A percentile compares a stretch with the other conserved stretches of the same genome.
Conservation (phyloP, 2,329 filamentous ascomycete species). For the Phaeosphaeriaceae sp. region DNA sequence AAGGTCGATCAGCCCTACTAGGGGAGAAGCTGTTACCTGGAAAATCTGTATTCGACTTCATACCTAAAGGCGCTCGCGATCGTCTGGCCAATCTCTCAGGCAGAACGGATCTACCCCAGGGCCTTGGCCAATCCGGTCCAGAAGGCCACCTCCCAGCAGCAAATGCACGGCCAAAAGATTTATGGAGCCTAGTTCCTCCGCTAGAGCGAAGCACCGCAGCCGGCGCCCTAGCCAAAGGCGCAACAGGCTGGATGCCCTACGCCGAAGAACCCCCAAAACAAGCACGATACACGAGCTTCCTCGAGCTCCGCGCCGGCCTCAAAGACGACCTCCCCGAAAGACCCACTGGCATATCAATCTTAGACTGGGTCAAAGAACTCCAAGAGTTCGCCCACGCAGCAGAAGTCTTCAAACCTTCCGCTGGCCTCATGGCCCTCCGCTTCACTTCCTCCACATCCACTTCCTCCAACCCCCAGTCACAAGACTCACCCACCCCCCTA, state of each 20-base stretch:
- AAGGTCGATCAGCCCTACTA: slow-evolving; percentile 76
- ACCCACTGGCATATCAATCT: slow-evolving; percentile 58
- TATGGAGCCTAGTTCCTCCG: slow-evolving; percentile 56
- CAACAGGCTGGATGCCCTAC: slow-evolving; percentile 79
- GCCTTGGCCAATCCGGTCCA: slow-evolving; percentile 73
- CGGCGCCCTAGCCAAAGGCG: slow-evolving; percentile 55
- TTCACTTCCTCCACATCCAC: slow-evolving; percentile 69
- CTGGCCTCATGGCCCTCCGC: slow-evolving; percentile 88
- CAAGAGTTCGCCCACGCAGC: slow-evolving; percentile 77
- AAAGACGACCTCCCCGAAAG: slow-evolving; percentile 64
- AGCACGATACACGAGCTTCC: slow-evolving; percentile 78
- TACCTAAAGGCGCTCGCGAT: slow-evolving; percentile 78
- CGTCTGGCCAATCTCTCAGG: slow-evolving; percentile 78
- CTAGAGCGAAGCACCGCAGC: slow-evolving; percentile 51
- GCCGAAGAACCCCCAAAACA: slow-evolving; percentile 81
- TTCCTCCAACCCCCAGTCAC: slow-evolving; percentile 36
- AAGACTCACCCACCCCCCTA: too few relatives aligned
- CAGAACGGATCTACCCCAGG: slow-evolving; percentile 76
- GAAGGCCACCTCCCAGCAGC: slow-evolving; percentile 68
- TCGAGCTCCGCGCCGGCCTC: slow-evolving; percentile 74
- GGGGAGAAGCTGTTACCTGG: slow-evolving; percentile 83
- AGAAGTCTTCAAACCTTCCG: slow-evolving; percentile 87
- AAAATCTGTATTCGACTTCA: slow-evolving; percentile 95
- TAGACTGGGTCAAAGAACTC: slow-evolving; percentile 83
- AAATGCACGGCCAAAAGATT: slow-evolving; percentile 64